Percentiles rank a stretch among this genome's conserved stretches.
Conservation (phyloP, 106 monocot species). For the Allium cepa region DNA sequence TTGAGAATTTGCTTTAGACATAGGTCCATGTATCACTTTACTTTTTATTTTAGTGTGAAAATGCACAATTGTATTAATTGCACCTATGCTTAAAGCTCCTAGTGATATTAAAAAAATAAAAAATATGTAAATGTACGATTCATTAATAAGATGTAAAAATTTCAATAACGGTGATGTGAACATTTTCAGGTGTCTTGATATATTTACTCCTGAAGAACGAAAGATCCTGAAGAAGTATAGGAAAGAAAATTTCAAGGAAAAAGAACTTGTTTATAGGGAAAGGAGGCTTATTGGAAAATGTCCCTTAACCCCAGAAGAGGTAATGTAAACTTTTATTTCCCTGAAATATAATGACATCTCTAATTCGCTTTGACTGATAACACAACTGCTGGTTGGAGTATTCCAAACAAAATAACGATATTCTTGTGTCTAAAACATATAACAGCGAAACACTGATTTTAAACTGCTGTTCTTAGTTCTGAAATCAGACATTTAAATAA, state of each 20-base stretch:
- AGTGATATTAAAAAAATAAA: not conserved
- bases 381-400: too few species aligned
- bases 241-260: slow-evolving; percentile 73
- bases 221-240: slow-evolving; percentile 77
- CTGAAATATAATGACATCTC: not conserved
- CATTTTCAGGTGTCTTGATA: slow-evolving; percentile 75
- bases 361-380: too few species aligned
- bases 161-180: not conserved
- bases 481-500: too few species aligned
- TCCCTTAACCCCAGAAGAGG: slow-evolving; percentile 97
- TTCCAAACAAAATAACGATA: too few species aligned
- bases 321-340: slow-evolving; percentile 13
- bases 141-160: not conserved
- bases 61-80: not conserved
- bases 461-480: too few species aligned
- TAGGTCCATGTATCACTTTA: not conserved
- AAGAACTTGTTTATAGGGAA: slow-evolving; percentile 71
- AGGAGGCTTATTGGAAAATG: slow-evolving; percentile 93
- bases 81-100: not conserved
- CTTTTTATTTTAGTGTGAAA: not conserved
- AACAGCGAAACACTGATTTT: too few species aligned
- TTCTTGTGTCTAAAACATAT: too few species aligned
- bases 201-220: slow-evolving; percentile 82
- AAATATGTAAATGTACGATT: not conserved
- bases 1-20: not conserved